Base-by-base conservation (phyloP, 2,329 filamentous ascomycete species). In the Aspergillus sojae region DNA sequence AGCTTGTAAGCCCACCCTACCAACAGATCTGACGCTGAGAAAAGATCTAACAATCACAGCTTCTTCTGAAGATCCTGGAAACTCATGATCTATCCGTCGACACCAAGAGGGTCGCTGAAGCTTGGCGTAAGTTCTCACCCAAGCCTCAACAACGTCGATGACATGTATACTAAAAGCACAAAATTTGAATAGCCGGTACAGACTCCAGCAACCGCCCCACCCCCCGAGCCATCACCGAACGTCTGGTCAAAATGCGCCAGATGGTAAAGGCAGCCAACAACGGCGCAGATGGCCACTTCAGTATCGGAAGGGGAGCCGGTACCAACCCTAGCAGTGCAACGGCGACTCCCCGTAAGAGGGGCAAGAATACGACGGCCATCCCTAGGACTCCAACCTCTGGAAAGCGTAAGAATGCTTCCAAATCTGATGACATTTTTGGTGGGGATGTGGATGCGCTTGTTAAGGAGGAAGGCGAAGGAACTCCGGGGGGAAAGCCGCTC, bases 51-150 rank as follows among this genome's bases (percentile, higher is more conserved):
- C 56, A 30, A 19, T 11, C 32, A 21, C 53, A 80, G 79, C 73
- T 81, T 7, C 70, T 81, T 0, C 62, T 79, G 1, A 80, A 78
- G 36, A 78, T 81, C 32, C 65, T 81, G 1, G 76, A 80, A 56
- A 79, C 75, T 12, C 77, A 79, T 28, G 67, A 78, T 0, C 34
- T 81, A 3, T 70, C 60, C 4, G 70, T 80, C 9, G 75, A 81
- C 61, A 65, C 69, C 14, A 73, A 71, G 23, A 72, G 70, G 9
- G 72, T 81, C 5, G 72, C 78, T 2, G 72, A 69, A 4, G 72
- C 74, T 30, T 81, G 79, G 79, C 76, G 78, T 80, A 75, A 68
- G 77, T 72, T 4, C 21, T 30, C 26, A 21, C 32, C 54, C n/a
- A 14, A 26, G 19, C 34, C 12, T 26, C 36, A 9, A 19, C 23